A percentile compares a stretch with the other conserved stretches of the same genome.
Evolutionary conservation across 139 green algal species (phyloP).

Genomic region (Chlamydomonas sphaeroides): DNA sequence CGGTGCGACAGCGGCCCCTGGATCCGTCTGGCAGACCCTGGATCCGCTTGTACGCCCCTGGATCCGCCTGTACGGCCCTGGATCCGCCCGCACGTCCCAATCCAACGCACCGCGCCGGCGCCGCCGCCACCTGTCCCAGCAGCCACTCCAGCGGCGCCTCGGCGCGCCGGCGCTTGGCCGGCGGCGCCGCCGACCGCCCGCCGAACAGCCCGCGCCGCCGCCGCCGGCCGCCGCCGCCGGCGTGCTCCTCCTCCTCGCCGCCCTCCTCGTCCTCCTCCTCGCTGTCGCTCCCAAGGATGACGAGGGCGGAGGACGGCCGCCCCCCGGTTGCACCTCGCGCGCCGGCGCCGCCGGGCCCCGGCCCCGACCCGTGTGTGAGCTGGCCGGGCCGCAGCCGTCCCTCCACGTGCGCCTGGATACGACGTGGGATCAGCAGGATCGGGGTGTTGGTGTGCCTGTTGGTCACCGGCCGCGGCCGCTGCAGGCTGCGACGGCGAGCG

Average conservation of each 20-base stretch:
- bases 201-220: not conserved
- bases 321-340: no score
- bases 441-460: not conserved
- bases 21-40: no score
- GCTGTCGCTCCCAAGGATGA: conserved; percentile 13
- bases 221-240: not conserved
- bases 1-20: no score
- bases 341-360: not conserved
- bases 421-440: no score
- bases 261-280: not conserved
- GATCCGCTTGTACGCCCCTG: no score
- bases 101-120: not conserved
- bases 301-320: not conserved
- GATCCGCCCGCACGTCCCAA: no score
- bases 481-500: no score
- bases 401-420: not conserved
- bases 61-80: no score
- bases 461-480: not conserved
- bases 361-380: conserved; percentile 7
- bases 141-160: conserved; percentile 31
- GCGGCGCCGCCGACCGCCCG: not conserved
- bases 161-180: not conserved
- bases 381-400: conserved; percentile 3
- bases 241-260: not conserved
- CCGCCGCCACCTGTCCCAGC: not conserved